Conservation (phyloP, 495 filamentous ascomycete genomes). For the Penicillium psychrofluorescens region DNA sequence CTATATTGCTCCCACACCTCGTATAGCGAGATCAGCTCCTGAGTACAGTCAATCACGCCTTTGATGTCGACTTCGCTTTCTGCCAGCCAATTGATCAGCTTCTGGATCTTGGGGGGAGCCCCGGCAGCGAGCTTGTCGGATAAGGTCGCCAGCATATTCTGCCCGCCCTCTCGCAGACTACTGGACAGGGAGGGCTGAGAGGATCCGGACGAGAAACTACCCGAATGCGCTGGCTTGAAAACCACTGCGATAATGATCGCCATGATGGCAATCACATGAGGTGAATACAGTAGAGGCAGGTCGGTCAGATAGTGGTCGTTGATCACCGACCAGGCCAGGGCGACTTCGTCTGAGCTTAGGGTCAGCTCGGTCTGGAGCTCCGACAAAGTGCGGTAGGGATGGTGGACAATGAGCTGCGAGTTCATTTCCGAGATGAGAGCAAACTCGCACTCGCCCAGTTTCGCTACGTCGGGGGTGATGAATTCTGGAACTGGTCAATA, state of each 20-base stretch:
- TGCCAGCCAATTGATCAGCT: constrained; percentile 77
- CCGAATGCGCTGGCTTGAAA: constrained; percentile 50
- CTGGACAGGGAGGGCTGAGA: constrained; percentile 31
- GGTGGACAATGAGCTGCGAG: constrained; percentile 89
- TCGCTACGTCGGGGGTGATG: constrained; percentile 72
- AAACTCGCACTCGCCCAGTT: constrained; percentile 95
- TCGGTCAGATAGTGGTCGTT: constrained; percentile 97
- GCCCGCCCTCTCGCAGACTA: constrained; percentile 33
- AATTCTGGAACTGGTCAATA: constrained; percentile 49
- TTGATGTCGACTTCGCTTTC: constrained; percentile 91
- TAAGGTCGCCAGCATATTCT: constrained; percentile 32
- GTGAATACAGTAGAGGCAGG: constrained; percentile 77
- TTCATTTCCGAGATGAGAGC: constrained; percentile 90
- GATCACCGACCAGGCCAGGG: constrained; percentile 77
- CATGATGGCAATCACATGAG: constrained; percentile 84
- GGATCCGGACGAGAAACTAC: constrained; percentile 28
- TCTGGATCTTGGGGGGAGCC: constrained; percentile 54
- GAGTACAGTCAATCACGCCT: constrained; percentile 84
- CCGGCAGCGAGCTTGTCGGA: constrained; percentile 27
- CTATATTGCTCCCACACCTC: constrained; percentile 86
- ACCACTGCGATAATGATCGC: constrained; percentile 83
- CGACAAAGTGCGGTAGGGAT: constrained; percentile 87
- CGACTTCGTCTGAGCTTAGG: constrained; percentile 69
- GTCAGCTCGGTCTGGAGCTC: constrained; percentile 62
- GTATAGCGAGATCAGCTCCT: constrained; percentile 93